A percentile compares a stretch with the other conserved stretches of the same genome.
These are phyloP conservation scores for Boletus rex-veris DNA, from an alignment of 768 basidiomycete species.

Conservation along the genomic window DNA sequence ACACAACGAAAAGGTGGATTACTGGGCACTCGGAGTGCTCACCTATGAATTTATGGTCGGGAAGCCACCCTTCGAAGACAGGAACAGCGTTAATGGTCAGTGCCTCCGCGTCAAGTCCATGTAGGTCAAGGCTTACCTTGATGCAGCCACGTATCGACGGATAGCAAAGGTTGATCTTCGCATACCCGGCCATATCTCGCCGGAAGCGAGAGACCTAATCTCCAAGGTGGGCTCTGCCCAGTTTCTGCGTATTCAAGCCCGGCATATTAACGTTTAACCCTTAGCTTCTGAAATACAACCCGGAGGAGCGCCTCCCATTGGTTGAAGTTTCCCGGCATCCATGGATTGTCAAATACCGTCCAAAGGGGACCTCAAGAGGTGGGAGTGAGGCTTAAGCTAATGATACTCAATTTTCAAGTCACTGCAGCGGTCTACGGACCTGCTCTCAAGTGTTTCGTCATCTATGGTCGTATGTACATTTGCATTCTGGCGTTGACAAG, in stretches of 20 bases:
- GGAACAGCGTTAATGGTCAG: slow-evolving; percentile 71
- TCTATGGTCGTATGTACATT: slow-evolving; percentile 13
- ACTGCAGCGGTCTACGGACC: background rate
- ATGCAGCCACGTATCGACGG: slow-evolving; percentile 79
- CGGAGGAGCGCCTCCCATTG: slow-evolving; percentile 72
- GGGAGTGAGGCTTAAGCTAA: slow-evolving; percentile 19
- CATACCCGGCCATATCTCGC: slow-evolving; percentile 39
- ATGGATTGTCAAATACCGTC: slow-evolving; percentile 75
- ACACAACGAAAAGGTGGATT: slow-evolving; percentile 87
- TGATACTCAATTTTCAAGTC: background rate
- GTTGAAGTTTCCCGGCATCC: slow-evolving; percentile 75
- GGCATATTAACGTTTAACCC: slow-evolving; percentile 8
- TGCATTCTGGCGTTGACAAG: background rate
- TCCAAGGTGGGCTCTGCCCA: slow-evolving; percentile 31
- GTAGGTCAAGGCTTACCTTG: slow-evolving; percentile 6
- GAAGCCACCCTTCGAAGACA: slow-evolving; percentile 82
- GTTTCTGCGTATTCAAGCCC: background rate
- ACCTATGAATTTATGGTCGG: slow-evolving; percentile 94
- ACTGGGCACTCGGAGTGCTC: slow-evolving; percentile 97
- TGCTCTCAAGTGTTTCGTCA: slow-evolving; percentile 1
- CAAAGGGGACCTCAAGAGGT: slow-evolving; percentile 40
- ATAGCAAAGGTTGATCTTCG: slow-evolving; percentile 84
- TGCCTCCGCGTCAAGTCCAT: background rate
- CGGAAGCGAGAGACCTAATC: slow-evolving; percentile 46
- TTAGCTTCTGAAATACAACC: slow-evolving; percentile 82